These are phyloP conservation scores for Liriodendron chinense DNA, from an alignment of 164 flowering plant species.

Conservation along the genomic window DNA sequence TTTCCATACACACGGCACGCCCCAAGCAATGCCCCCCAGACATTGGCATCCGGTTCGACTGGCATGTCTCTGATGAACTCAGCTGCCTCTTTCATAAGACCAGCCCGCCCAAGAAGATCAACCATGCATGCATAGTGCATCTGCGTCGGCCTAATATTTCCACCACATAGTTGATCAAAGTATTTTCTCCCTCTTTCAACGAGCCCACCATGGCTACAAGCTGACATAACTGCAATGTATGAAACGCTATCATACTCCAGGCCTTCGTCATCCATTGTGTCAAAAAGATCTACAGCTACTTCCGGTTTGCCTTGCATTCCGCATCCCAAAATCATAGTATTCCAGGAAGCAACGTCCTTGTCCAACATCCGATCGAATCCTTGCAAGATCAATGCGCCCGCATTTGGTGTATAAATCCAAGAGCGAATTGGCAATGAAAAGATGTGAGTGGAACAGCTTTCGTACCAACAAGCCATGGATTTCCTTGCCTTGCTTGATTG, in stretches of 20 bases:
- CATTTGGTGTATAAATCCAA: slow-evolving; percentile 22
- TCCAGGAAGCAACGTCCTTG: slow-evolving; percentile 28
- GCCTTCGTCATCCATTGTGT: slow-evolving; percentile 18
- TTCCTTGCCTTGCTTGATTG: slow-evolving; percentile 22
- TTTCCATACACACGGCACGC: slow-evolving; percentile 39
- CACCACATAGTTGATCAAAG: slow-evolving; percentile 10
- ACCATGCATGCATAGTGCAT: slow-evolving; percentile 40
- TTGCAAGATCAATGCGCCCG: slow-evolving; percentile 14
- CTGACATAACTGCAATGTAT: slow-evolving; percentile 44
- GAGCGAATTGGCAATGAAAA: slow-evolving; percentile 18
- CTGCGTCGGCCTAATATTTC: slow-evolving; percentile 15
- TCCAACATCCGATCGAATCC: slow-evolving; percentile 15
- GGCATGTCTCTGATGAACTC: slow-evolving; percentile 21
- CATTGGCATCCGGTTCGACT: slow-evolving; percentile 34
- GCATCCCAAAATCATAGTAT: slow-evolving; percentile 22
- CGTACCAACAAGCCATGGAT: slow-evolving; percentile 13
- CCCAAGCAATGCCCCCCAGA: slow-evolving; percentile 56
- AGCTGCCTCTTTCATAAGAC: slow-evolving; percentile 17
- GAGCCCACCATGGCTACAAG: slow-evolving; percentile 53
- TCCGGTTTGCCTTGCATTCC: slow-evolving; percentile 46
- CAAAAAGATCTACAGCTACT: slow-evolving; percentile 38
- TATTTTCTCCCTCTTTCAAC: slow-evolving; percentile 25
- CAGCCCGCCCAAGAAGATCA: slow-evolving; percentile 33
- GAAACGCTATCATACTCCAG: slow-evolving; percentile 24
- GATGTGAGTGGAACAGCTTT: slow-evolving; percentile 4